Percentiles rank a stretch among this genome's conserved stretches.
Conservation (phyloP, 805 yeast genomes). For the Metschnikowia baotianmanensis region DNA sequence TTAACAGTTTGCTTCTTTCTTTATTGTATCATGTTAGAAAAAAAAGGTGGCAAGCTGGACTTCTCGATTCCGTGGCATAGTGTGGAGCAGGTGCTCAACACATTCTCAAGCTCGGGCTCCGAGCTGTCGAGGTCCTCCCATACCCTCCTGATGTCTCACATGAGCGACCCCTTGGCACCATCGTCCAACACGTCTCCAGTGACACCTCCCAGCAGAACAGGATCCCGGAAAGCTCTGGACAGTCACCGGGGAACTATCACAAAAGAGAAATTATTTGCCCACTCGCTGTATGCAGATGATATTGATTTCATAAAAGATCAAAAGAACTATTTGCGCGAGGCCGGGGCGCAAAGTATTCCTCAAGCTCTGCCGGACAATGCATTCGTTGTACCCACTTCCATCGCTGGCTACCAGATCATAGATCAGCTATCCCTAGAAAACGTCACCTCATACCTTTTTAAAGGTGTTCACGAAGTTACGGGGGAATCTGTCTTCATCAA, state of each 20-base stretch:
- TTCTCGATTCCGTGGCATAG: constrained; percentile 4
- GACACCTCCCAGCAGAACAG: constrained; percentile 4
- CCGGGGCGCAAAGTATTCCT: constrained; percentile 11
- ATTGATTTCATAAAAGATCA: constrained; percentile 26
- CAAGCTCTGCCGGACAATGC: constrained; percentile 14
- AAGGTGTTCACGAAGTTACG: constrained; percentile 18
- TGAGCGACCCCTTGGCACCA: constrained; percentile 7
- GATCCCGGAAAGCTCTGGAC: constrained; percentile 4
- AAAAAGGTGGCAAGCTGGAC: constrained; percentile 1
- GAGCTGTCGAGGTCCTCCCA: constrained; percentile 15
- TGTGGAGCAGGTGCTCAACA: constrained; percentile 4
- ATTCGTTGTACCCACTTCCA: constrained; percentile 16
- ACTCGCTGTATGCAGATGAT: constrained; percentile 26
- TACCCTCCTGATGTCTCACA: constrained; percentile 10
- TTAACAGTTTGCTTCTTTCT: neutral
- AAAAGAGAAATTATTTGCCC: constrained; percentile 17
- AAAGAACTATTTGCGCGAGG: constrained; percentile 17
- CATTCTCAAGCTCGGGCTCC: constrained; percentile 12
- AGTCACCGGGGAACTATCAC: constrained; percentile 9
- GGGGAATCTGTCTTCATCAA: constrained; percentile 21
- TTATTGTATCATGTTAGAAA: constrained; percentile 1
- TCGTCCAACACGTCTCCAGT: constrained; percentile 4
- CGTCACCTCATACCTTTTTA: constrained; percentile 17
- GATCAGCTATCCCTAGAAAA: constrained; percentile 17
- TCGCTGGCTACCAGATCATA: constrained; percentile 25